These are phyloP conservation scores for Sodiomyces alkalinus DNA, from an alignment of 2,329 filamentous ascomycete genomes.

Conservation along the genomic window DNA sequence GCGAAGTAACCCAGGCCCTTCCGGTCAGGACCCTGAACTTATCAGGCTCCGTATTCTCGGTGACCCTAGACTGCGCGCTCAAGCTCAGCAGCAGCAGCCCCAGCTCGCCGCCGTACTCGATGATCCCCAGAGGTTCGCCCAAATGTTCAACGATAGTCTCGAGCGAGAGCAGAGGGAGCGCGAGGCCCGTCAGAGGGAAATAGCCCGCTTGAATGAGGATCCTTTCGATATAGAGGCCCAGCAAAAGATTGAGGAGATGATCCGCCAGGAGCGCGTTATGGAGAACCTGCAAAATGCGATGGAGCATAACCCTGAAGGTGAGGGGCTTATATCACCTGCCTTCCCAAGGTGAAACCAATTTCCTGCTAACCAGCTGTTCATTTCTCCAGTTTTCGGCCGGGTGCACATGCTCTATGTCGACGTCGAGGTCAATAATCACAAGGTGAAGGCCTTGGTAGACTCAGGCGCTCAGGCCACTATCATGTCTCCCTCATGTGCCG, in stretches of 20 bases:
- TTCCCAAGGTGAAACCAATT: neutral
- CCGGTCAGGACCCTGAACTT: constrained; percentile 57
- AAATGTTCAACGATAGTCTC: constrained; percentile 53
- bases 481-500: constrained; percentile 90
- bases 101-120: constrained; percentile 64
- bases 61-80: constrained; percentile 55
- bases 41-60: constrained; percentile 71
- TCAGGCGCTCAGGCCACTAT: constrained; percentile 96
- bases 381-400: constrained; percentile 62
- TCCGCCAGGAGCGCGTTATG: constrained; percentile 83
- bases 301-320: constrained; percentile 94
- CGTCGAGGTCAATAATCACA: constrained; percentile 84
- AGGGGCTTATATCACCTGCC: constrained; percentile 15
- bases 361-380: constrained; percentile 3
- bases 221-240: constrained; percentile 91
- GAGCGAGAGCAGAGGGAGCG: constrained; percentile 58
- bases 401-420: constrained; percentile 96
- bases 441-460: constrained; percentile 91
- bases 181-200: constrained; percentile 64
- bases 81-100: constrained; percentile 58
- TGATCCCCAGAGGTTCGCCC: constrained; percentile 60
- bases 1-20: constrained; percentile 16
- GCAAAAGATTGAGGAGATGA: constrained; percentile 88
- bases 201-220: constrained; percentile 77
- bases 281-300: constrained; percentile 94